Evolutionary conservation across 306 rosid genomes (phyloP), one percentile per base, ranked within the genome.

Genomic region (Fagus sylvatica): DNA sequence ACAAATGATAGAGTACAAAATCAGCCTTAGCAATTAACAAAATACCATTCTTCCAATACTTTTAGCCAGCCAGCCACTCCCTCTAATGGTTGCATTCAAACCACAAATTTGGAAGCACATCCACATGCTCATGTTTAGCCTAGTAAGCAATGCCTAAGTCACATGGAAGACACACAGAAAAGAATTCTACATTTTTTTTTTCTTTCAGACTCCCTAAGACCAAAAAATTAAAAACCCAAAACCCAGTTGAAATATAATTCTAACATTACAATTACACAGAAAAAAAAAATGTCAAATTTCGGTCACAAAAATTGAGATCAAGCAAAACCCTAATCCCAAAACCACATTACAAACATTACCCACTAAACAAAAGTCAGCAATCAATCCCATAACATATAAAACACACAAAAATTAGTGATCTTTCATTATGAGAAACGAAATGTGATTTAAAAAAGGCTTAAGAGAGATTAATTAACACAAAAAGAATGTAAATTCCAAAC

Each of bases 301-400:
- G 32, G 56, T 57, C 22, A 74, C n/a, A 15, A 34, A 78, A 60
- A 69, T 46, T 28, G 22, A 67, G 43, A 79, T 43, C 34, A 65
- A 64, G 4, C 17, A 57, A 79, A 75, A 49, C 74, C 83, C 76
- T 39, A 80, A 74, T 76, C 53, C 67, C 74, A 32, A 49, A 78
- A 73, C 19, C 56, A 67, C 55, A 12, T 66, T 68, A 37, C 39
- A 34, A 33, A 2, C 12, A 39, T 61, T 56, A 69, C 28, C 6
- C 54, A 74, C 42, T 49, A 16, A 72, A 39, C 37, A 28, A 71
- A 8, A 49, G 48, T 70, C 57, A 49, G 54, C 56, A 48, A 37
- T n/a, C 30, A 16, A n/a, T 11, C 41, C 5, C 71, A 39, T n/a
- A 7, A 40, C 32, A 66, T 1, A 65, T 5, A 37, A n/a, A 19